Conservation (phyloP, 352 stramenopile species). For the Phytophthora quininea region DNA sequence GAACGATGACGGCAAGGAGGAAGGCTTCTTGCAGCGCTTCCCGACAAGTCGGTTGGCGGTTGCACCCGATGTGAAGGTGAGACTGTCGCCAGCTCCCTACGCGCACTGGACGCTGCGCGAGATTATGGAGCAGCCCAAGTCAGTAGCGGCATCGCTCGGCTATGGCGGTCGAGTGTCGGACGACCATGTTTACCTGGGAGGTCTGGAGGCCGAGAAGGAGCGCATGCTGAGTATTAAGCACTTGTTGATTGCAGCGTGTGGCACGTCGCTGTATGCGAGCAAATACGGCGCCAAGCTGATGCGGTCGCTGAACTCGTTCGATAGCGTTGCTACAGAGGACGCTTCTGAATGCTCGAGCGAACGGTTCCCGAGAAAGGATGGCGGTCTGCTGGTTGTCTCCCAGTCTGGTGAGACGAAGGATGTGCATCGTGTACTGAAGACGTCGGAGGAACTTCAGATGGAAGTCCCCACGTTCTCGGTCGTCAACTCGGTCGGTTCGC, state of each 20-base stretch:
- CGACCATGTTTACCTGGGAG: slow-evolving; percentile 94
- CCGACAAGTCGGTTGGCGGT: slow-evolving; percentile 89
- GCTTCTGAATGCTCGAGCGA: slow-evolving; percentile 91
- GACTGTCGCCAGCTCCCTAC: slow-evolving; percentile 93
- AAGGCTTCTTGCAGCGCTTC: slow-evolving; percentile 83
- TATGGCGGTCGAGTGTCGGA: slow-evolving; percentile 95
- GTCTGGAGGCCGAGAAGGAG: slow-evolving; percentile 92
- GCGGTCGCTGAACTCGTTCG: slow-evolving; percentile 95
- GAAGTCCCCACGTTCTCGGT: slow-evolving; percentile 92
- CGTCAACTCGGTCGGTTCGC: slow-evolving; percentile 97
- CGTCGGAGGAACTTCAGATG: slow-evolving; percentile 69
- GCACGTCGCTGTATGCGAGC: slow-evolving; percentile 95
- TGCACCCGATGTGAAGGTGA: slow-evolving; percentile 94
- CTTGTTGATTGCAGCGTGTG: slow-evolving; percentile 95
- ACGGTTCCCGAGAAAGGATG: slow-evolving; percentile 88
- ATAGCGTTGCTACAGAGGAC: slow-evolving; percentile 92
- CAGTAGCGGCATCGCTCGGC: slow-evolving; percentile 92
- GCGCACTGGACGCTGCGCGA: slow-evolving; percentile 97
- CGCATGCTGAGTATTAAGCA: slow-evolving; percentile 92
- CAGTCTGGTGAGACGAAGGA: slow-evolving; percentile 99
- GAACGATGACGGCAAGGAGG: slow-evolving; percentile 72
- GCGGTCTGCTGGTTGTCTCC: slow-evolving; percentile 95
- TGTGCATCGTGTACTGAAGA: slow-evolving; percentile 94
- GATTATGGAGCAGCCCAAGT: slow-evolving; percentile 97
- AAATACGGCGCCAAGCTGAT: slow-evolving; percentile 97